phyloP scores from a whole-genome alignment of 352 stramenopile species.

The Phytophthora vignae region DNA sequence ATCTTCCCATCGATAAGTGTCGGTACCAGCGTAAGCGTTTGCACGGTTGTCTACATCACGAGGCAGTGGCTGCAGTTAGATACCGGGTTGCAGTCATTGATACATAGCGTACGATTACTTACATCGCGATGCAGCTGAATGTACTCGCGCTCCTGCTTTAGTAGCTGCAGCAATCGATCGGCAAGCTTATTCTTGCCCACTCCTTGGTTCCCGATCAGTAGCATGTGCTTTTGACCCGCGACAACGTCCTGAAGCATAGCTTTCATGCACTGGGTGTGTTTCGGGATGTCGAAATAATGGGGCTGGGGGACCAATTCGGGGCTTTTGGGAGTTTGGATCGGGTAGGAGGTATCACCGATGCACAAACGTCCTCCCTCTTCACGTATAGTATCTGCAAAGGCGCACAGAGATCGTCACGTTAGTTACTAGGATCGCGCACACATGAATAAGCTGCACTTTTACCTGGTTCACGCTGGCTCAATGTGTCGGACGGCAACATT shows the following conservation, averaged over 20 bases:
- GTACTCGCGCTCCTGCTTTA: slow-evolving; percentile 96
- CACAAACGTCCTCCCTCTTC: slow-evolving; percentile 50
- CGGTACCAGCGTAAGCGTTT: slow-evolving; percentile 92
- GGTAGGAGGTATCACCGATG: slow-evolving; percentile 74
- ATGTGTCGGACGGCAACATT: background rate
- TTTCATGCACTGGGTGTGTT: slow-evolving; percentile 88
- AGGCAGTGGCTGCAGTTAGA: slow-evolving; percentile 4
- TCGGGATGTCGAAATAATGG: slow-evolving; percentile 92
- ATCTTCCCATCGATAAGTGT: slow-evolving; percentile 91
- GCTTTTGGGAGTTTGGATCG: slow-evolving; percentile 54
- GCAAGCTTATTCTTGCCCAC: slow-evolving; percentile 97
- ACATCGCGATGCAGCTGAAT: slow-evolving; percentile 97
- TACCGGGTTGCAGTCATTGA: background rate
- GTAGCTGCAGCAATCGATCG: slow-evolving; percentile 90
- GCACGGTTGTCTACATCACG: slow-evolving; percentile 88
- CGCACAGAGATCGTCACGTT: background rate
- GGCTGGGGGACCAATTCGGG: slow-evolving; percentile 89
- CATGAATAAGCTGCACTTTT: background rate
- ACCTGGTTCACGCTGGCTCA: slow-evolving; percentile 6
- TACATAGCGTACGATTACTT: slow-evolving; percentile 17
- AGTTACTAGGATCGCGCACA: background rate
- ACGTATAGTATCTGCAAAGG: slow-evolving; percentile 44
- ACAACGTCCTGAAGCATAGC: slow-evolving; percentile 89
- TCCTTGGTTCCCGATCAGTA: slow-evolving; percentile 96
- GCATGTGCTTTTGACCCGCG: slow-evolving; percentile 89